phyloP scores from a whole-genome alignment of 2,329 filamentous ascomycete species.

The Aureobasidium zeae region DNA sequence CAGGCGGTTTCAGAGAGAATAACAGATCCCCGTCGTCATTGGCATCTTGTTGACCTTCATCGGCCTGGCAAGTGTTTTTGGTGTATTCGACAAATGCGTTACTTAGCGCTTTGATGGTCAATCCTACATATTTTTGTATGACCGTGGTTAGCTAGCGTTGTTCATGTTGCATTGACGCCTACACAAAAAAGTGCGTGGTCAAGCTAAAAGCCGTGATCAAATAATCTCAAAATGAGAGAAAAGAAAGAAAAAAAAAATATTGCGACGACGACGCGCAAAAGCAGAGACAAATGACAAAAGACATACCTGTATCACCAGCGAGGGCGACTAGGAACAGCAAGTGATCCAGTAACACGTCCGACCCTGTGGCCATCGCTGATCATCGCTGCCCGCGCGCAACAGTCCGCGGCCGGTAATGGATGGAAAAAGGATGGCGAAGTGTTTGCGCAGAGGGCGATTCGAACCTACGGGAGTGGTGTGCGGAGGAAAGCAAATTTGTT shows the following conservation, averaged over 20 bases:
- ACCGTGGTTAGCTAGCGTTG: slow-evolving; percentile 2
- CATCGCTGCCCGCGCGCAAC: slow-evolving; percentile 4
- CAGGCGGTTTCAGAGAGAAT: slow-evolving; percentile 22
- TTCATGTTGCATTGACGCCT: neutral
- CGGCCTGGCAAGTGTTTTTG: slow-evolving; percentile 15
- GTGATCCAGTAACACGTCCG: slow-evolving; percentile 50
- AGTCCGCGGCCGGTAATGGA: neutral
- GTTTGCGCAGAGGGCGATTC: slow-evolving; percentile 7
- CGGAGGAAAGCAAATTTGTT: slow-evolving; percentile 9
- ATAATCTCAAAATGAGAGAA: too few species aligned
- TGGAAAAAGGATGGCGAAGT: slow-evolving; percentile 9
- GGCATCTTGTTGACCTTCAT: neutral
- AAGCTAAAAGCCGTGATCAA: too few species aligned
- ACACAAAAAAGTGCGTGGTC: too few species aligned
- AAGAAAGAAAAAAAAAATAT: slow-evolving; percentile 8
- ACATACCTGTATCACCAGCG: slow-evolving; percentile 49
- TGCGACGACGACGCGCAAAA: slow-evolving; percentile 3
- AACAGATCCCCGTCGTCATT: slow-evolving; percentile 20
- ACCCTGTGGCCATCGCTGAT: slow-evolving; percentile 37
- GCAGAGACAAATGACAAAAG: neutral
- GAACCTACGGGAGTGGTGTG: slow-evolving; percentile 7
- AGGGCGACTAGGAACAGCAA: slow-evolving; percentile 51
- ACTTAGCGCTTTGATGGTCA: slow-evolving; percentile 30
- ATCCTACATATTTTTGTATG: slow-evolving; percentile 3
- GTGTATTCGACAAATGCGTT: slow-evolving; percentile 32